Percentiles rank a stretch among this genome's conserved stretches.
phyloP scores from a whole-genome alignment of 148 eudicot genomes.

The Cornus florida region DNA sequence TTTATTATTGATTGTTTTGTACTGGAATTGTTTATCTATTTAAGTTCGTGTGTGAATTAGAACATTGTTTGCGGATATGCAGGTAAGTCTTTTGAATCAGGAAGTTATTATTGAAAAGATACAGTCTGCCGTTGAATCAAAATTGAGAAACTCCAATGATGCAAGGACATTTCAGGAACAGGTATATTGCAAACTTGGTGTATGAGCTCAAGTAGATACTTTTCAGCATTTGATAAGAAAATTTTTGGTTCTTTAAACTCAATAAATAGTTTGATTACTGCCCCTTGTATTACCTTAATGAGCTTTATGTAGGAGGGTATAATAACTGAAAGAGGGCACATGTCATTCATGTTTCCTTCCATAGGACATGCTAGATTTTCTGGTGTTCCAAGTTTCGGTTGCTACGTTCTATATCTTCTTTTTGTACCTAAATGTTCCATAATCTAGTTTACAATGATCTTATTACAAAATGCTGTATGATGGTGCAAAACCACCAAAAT shows the following conservation, averaged over 20 bases:
- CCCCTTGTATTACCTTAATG: no score
- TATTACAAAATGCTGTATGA: neutral
- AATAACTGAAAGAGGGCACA: no score
- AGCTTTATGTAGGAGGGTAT: neutral
- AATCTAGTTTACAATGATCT: neutral
- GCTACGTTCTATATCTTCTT: neutral
- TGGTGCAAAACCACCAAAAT: neutral
- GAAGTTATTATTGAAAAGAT: constrained; percentile 90
- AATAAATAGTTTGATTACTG: neutral
- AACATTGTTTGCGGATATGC: constrained; percentile 14
- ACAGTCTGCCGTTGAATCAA: constrained; percentile 75
- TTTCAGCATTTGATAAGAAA: neutral
- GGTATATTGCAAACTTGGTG: constrained; percentile 36
- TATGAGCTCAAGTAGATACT: neutral
- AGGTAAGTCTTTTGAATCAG: constrained; percentile 98
- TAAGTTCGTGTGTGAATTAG: no score
- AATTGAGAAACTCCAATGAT: constrained; percentile 79
- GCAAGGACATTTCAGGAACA: constrained; percentile 83
- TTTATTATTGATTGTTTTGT: neutral
- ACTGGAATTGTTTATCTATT: neutral
- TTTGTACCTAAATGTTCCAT: neutral
- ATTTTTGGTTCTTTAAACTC: neutral
- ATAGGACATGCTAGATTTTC: neutral
- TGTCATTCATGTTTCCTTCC: neutral
- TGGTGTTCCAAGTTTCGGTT: neutral